Base-by-base conservation (phyloP, 257 asterid species). In the Nyctanthes arbortristis region DNA sequence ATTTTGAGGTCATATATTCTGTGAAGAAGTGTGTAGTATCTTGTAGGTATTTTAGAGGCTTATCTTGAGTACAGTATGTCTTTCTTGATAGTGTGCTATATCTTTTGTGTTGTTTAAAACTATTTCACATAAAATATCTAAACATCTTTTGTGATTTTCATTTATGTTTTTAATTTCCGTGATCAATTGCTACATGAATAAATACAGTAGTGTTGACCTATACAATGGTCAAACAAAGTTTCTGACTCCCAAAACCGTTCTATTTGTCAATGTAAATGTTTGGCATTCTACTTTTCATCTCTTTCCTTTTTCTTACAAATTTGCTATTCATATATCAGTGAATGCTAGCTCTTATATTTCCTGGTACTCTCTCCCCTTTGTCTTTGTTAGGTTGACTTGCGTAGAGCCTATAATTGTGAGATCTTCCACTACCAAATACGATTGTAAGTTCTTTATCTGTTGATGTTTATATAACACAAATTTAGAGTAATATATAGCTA, bases 331-430 rank as follows among this genome's bases (percentile, higher is more conserved):
- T 60, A 55, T 76, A 59, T 28, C 16, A n/a, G n/a, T 28, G 31
- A 72, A 34, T 54, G 22, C 49, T 67, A 27, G 39, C 43, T 65
- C 31, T 73, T 70, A 58, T 29, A 69, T 73, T 61, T 29, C 55
- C 73, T 73, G 24, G 4, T 52, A 24, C 47, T 12, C 39, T 68
- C 37, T 57, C 52, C 5, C 61, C 70, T 79, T 47, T 72, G 64
- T 72, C 58, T 74, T 66, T 75, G 62, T 65, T 89, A 93, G 98
- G 82, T 93, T 79, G 98, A 93, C 77, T 69, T 88, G 79, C 97
- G 98, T 3, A 84, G 98, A 79, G 98, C 98, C 35, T 93, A 93
- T 79, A 93, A 93, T 74, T 93, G 98, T 76, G 98, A 93, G 75
- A 93, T 93, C 70, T 93, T 68, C 96, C 97, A 27, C 79, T 93